Conservation (phyloP, 2,329 filamentous ascomycete species). For the Lachnellula hyalina region DNA sequence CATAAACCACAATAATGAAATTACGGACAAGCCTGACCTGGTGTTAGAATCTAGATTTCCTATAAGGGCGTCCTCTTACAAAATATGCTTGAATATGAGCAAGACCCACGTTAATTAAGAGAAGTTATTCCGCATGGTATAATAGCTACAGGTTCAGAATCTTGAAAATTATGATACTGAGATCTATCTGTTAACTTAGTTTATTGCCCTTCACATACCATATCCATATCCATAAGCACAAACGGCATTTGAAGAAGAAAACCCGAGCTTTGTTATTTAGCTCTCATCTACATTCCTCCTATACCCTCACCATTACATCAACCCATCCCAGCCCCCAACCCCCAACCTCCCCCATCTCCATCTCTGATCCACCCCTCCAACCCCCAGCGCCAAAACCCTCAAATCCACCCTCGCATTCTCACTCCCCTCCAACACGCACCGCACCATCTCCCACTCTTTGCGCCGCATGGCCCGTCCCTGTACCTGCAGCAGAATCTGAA, state of each 20-base stretch:
- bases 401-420: not conserved
- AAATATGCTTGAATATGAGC: slow-evolving; percentile 14
- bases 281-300: not conserved
- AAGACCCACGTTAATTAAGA: slow-evolving; percentile 6
- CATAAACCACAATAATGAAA: slow-evolving; percentile 17
- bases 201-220: too few species aligned
- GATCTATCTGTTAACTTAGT: too few species aligned
- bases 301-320: not conserved
- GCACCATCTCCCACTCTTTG: not conserved
- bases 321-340: not conserved
- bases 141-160: not conserved
- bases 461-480: not conserved
- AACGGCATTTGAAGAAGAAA: too few species aligned
- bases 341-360: not conserved
- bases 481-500: not conserved
- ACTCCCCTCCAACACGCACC: not conserved
- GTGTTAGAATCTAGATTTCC: slow-evolving; percentile 11
- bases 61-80: slow-evolving; percentile 7
- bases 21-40: slow-evolving; percentile 8
- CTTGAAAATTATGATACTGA: not conserved
- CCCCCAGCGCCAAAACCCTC: not conserved
- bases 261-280: too few species aligned
- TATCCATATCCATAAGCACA: too few species aligned
- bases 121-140: slow-evolving; percentile 11
- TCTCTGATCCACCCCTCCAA: not conserved